phyloP scores from a whole-genome alignment of 495 filamentous ascomycete genomes.

The Penicillium cataractarum region DNA sequence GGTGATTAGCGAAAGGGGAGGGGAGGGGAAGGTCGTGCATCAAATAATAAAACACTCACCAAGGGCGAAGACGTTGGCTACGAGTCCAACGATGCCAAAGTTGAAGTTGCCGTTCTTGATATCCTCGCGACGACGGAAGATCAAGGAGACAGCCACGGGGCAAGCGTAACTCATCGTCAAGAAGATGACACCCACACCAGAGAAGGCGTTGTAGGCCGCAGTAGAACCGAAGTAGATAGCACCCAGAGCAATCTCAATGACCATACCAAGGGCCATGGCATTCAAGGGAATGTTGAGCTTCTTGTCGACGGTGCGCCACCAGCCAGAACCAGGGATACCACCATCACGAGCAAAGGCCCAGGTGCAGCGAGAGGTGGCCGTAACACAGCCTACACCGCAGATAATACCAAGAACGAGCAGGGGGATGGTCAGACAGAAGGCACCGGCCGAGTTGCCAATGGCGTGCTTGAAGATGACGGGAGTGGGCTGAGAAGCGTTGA shows the following conservation, averaged over 20 bases:
- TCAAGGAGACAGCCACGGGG: conserved; percentile 54
- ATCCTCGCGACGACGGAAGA: conserved; percentile 53
- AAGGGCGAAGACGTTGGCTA: conserved; percentile 56
- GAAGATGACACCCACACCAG: conserved; percentile 60
- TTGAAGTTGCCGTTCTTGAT: conserved; percentile 58
- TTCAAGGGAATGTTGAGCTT: conserved; percentile 56
- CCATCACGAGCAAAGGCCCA: conserved; percentile 66
- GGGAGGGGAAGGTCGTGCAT: not conserved
- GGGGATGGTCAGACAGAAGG: conserved; percentile 67
- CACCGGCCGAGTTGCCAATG: conserved; percentile 45
- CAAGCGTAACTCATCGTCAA: conserved; percentile 58
- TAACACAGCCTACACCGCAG: conserved; percentile 66
- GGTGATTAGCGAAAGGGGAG: conserved; percentile 17
- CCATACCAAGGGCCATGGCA: conserved; percentile 52
- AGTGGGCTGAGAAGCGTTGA: conserved; percentile 52
- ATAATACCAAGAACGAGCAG: conserved; percentile 71
- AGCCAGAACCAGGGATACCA: conserved; percentile 63
- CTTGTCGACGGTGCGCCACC: conserved; percentile 59
- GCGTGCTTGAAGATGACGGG: conserved; percentile 27
- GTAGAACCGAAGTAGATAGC: conserved; percentile 60
- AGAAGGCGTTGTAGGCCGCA: conserved; percentile 63
- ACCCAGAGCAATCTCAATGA: conserved; percentile 55
- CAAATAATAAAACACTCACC: conserved; percentile 41
- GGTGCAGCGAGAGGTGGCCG: conserved; percentile 69
- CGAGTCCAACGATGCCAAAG: conserved; percentile 57